Conservation (phyloP, 495 filamentous ascomycete genomes). For the Halenospora varia region DNA sequence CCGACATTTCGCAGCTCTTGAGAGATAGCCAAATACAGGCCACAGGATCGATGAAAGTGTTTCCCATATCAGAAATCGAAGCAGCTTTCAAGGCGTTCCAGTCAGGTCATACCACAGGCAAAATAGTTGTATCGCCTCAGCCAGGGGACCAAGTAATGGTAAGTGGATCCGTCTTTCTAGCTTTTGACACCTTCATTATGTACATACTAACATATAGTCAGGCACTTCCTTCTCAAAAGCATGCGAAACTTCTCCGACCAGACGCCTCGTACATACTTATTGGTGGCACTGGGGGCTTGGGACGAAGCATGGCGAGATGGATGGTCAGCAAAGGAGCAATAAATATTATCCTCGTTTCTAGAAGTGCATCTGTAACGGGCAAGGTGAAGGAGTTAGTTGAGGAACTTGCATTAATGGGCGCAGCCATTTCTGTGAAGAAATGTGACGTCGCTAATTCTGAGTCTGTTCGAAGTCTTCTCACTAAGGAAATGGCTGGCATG, state of each 20-base stretch:
- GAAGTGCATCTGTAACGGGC: slow-evolving; percentile 36
- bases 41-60: slow-evolving; percentile 37
- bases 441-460: slow-evolving; percentile 37
- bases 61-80: slow-evolving; percentile 48
- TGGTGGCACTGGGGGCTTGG: slow-evolving; percentile 62
- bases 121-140: slow-evolving; percentile 47
- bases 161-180: not conserved
- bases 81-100: slow-evolving; percentile 55
- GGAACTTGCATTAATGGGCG: slow-evolving; percentile 11
- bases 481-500: slow-evolving; percentile 20
- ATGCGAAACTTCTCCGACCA: slow-evolving; percentile 2
- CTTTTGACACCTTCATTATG: not conserved
- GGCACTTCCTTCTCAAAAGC: slow-evolving; percentile 11
- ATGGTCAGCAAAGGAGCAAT: slow-evolving; percentile 55
- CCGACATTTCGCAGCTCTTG: slow-evolving; percentile 37
- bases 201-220: slow-evolving; percentile 7
- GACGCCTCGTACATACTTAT: slow-evolving; percentile 55
- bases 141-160: slow-evolving; percentile 36
- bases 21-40: slow-evolving; percentile 35
- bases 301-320: slow-evolving; percentile 56
- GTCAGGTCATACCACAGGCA: slow-evolving; percentile 50
- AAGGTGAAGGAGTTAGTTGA: slow-evolving; percentile 17
- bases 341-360: slow-evolving; percentile 54
- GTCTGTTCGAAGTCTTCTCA: slow-evolving; percentile 13
- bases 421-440: slow-evolving; percentile 23